Evolutionary conservation across 306 rosid genomes (phyloP), one percentile per base, ranked within the genome.

Genomic region (Acacia confusa): DNA sequence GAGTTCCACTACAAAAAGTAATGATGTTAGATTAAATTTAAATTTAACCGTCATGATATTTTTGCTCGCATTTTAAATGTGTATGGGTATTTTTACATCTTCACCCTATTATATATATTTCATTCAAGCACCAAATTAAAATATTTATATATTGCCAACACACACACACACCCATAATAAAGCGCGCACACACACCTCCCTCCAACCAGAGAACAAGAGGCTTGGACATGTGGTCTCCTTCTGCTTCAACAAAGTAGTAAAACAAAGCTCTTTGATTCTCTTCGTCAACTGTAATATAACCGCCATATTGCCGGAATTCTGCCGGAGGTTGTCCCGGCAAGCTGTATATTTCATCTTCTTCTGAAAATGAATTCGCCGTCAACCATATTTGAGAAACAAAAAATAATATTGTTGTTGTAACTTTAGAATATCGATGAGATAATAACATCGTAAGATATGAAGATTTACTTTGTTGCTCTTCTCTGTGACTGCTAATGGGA

Each of bases 131-230:
- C 19, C 19, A 36, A 36, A 36, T 36, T 4, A 14, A 45, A 44
- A 44, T 2, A 44, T 44, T 12, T 47, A 17, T 47, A 47, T 14
- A 47, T 3, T 45, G 17, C 0, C 36, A 4, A 34, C 4, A 34
- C 5, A 34, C 5, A 34, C 0, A 34, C 5, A 34, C 19, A 53
- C 7, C n/a, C n/a, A n/a, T 2, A 20, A 20, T 4, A 53, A 53
- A 20, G 25, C 25, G 20, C 2, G 20, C 16, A 45, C 52, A 44
- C 48, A 2, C 17, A 47, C 61, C 61, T 53, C 94, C 91, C 80
- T 88, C 87, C 20, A 90, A 77, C 98, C 98, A 94, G 61, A 94
- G 95, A 25, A 94, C 97, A 14, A 94, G 82, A 12, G 98, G 98
- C 86, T 92, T 92, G 40, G 98, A 89, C 84, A 85, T 69, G 7